phyloP scores from a whole-genome alignment of 2,329 filamentous ascomycete species.

The Davidsoniella virescens region DNA sequence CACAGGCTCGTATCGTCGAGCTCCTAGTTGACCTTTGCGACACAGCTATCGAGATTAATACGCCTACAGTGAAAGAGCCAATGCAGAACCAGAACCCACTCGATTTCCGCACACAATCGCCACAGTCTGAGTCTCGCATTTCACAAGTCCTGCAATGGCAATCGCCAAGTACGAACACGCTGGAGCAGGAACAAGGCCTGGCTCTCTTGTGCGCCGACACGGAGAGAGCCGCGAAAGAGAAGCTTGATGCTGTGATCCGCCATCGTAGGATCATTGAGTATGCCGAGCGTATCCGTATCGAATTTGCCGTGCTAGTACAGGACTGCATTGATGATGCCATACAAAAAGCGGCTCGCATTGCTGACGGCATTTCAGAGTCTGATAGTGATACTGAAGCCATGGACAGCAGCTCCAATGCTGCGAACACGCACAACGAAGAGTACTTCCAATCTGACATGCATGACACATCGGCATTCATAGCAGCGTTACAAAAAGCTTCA shows the following conservation, averaged over 20 bases:
- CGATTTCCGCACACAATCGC: constrained; percentile 83
- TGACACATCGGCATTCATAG: constrained; percentile 36
- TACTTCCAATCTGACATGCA: constrained; percentile 36
- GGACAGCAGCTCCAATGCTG: constrained; percentile 18
- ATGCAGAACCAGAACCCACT: constrained; percentile 39
- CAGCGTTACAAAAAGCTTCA: constrained; percentile 32
- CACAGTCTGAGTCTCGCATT: constrained; percentile 87
- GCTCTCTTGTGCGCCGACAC: constrained; percentile 81
- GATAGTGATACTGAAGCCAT: constrained; percentile 28
- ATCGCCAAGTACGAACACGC: constrained; percentile 74
- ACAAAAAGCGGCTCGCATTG: constrained; percentile 75
- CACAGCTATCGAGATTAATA: constrained; percentile 86
- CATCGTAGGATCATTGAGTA: constrained; percentile 92
- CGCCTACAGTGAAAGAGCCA: constrained; percentile 79
- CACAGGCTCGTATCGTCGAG: constrained; percentile 85
- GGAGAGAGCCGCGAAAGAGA: constrained; percentile 65
- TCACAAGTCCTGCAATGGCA: constrained; percentile 94
- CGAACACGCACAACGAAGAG: constrained; percentile 29
- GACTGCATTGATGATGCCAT: constrained; percentile 90
- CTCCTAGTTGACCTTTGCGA: constrained; percentile 89
- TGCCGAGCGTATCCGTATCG: constrained; percentile 82
- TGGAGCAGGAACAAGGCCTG: constrained; percentile 86
- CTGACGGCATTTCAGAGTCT: constrained; percentile 70
- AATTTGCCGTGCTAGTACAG: constrained; percentile 83
- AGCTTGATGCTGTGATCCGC: constrained; percentile 83